Percentiles rank a stretch among this genome's conserved stretches.
Conservation (phyloP, 331 rosid species). For the Quercus tomentella region DNA sequence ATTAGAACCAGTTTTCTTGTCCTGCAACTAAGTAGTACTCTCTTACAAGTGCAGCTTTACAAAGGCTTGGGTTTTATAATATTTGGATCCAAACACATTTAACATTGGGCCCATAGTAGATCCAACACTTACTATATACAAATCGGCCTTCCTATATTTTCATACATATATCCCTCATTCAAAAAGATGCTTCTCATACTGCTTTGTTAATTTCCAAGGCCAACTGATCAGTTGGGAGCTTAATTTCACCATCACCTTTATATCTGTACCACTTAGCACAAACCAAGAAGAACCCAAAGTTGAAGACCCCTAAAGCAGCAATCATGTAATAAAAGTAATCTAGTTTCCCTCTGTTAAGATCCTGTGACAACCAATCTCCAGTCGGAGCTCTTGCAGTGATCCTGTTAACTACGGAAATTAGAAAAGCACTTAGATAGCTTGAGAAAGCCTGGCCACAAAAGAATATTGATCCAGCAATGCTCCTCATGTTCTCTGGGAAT, state of each 20-base stretch:
- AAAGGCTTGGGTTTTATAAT: no score
- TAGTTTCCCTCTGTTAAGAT: slow-evolving; percentile 68
- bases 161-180: no score
- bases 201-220: no score
- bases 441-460: slow-evolving; percentile 54
- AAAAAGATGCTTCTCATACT: no score
- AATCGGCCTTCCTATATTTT: no score
- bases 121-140: no score
- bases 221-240: no score
- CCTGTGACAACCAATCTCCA: slow-evolving; percentile 76
- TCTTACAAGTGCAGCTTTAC: no score
- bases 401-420: slow-evolving; percentile 46
- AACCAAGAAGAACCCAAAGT: slow-evolving; percentile 50
- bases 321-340: slow-evolving; percentile 61
- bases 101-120: no score
- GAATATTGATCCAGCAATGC: slow-evolving; percentile 68
- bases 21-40: no score
- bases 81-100: no score
- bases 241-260: slow-evolving; percentile 23
- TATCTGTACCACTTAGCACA: slow-evolving; percentile 79
- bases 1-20: no score
- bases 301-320: slow-evolving; percentile 40
- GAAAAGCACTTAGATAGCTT: slow-evolving; percentile 48
- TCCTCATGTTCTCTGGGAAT: slow-evolving; percentile 85
- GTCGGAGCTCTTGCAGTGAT: slow-evolving; percentile 22